Evolutionary conservation across 2,329 filamentous ascomycete species (phyloP), one percentile per base, ranked within the genome.

Genomic region (Trichophyton mentagrophytes): DNA sequence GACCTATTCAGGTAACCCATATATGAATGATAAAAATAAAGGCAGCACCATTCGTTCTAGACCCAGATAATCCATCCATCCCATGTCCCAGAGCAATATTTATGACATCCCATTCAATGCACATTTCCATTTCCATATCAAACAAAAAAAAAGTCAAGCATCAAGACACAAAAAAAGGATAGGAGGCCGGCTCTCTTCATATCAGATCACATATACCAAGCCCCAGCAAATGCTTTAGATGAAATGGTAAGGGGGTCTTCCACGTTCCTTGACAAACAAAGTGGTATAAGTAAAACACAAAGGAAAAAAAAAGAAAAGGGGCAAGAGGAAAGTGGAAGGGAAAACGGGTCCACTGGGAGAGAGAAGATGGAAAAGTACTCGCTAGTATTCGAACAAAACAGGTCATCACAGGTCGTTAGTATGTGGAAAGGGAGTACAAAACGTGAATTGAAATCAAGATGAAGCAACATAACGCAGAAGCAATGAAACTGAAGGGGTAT

Each of bases 351-450:
- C 27, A 53, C 22, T 3, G 44, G 15, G n/a, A 53, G 27, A 33
- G 22, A 53, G n/a, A 53, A 53, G 27, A 17, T 0, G 9, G 30
- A 13, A 6, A 57, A 6, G 15, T 56, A 17, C 30, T 57, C 55
- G 55, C 55, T 57, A 42, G 15, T 57, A 57, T 57, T 57, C 38
- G 55, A 9, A 57, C 55, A 57, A 30, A 27, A 30, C 17, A 38
- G 55, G 55, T 57, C 55, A 30, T 57, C 33, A 57, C 38, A 25
- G 30, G 55, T 57, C 55, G 27, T 57, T 40, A 57, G 11, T 38
- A 38, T 27, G 27, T 20, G 49, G 38, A 42, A 57, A 42, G 30
- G 27, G 27, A 30, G 22, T 42, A 57, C 8, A 17, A 20, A 42
- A 57, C 6, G 30, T 30, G 33, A 42, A 13, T n/a, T 44, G 7